These are phyloP conservation scores for Melampsora occidentalis DNA, from an alignment of 1,284 basidiomycete species.

Conservation along the genomic window DNA sequence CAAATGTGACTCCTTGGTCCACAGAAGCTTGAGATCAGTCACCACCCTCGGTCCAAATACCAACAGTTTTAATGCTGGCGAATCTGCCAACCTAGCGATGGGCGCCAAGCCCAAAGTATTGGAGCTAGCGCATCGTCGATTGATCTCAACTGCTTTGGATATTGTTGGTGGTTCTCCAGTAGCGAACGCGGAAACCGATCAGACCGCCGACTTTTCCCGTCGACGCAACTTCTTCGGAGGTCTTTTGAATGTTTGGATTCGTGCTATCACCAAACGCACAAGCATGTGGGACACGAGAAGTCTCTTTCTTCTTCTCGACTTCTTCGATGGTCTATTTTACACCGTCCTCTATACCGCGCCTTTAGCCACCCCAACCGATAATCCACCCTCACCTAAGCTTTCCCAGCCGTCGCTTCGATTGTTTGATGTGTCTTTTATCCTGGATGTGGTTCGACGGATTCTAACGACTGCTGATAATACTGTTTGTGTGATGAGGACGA, in stretches of 20 bases:
- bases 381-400: constrained; percentile 45
- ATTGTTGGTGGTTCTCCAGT: constrained; percentile 52
- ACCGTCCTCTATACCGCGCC: constrained; percentile 48
- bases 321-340: constrained; percentile 50
- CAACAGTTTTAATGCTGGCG: constrained; percentile 57
- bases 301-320: constrained; percentile 55
- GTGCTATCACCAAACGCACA: constrained; percentile 57
- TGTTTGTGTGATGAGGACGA: constrained; percentile 57
- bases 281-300: constrained; percentile 58
- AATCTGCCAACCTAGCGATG: constrained; percentile 57
- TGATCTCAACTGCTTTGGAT: constrained; percentile 57
- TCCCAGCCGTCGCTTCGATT: constrained; percentile 47
- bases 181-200: constrained; percentile 6
- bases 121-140: constrained; percentile 58
- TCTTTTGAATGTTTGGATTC: constrained; percentile 58
- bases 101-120: constrained; percentile 58
- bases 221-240: constrained; percentile 55
- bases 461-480: constrained; percentile 59
- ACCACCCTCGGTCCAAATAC: constrained; percentile 56
- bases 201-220: constrained; percentile 37
- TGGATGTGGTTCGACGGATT: constrained; percentile 56
- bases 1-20: constrained; percentile 50
- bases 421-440: constrained; percentile 57
- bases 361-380: constrained; percentile 50
- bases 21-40: constrained; percentile 51